Evolutionary conservation across 2,329 filamentous ascomycete species (phyloP), one percentile per base, ranked within the genome.

Genomic region (Calonectria multiphialidica): DNA sequence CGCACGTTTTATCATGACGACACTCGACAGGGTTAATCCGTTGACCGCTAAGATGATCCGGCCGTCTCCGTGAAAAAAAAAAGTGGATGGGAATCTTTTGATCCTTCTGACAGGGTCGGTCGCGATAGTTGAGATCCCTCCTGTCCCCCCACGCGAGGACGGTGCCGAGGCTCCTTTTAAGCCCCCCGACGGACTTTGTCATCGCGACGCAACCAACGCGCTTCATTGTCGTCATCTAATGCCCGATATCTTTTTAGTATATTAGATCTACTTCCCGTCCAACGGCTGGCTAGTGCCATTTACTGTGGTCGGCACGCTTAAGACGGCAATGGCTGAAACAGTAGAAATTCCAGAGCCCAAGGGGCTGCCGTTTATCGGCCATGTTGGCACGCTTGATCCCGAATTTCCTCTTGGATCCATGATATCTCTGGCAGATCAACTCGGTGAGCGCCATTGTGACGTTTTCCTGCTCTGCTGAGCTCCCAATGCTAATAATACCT

Each of bases 311-410:
- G 62, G 23, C 6, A 33, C 55, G 35, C 28, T 55, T n/a, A 40
- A 65, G 37, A 55, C 45, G 18, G 44, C 63, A 47, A 77, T 77
- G 76, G 70, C 71, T 4, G 75, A 75, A 40, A 75, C 73, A 12
- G 81, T 82, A 44, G 84, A 87, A 3, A 92, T 94, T 68, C 92
- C 92, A 5, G 87, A 88, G 45, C 92, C 92, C 16, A 86, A 85
- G 61, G 91, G 90, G 5, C 83, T 92, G 62, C 92, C 91, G 0
- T 80, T 94, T 21, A 68, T 94, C n/a, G 92, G 92, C 33, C 93
- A 94, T 77, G 80, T 92, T 28, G 82, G 84, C 61, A 89, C 92
- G 68, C 86, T 95, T 70, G 89, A 93, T 74, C 81, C 86, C 0
- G 86, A 89, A 16, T 85, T 89, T 25, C 89, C 91, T 0, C 80